phyloP scores from a whole-genome alignment of 257 asterid genomes.

The Thymus quinquecostatus region DNA sequence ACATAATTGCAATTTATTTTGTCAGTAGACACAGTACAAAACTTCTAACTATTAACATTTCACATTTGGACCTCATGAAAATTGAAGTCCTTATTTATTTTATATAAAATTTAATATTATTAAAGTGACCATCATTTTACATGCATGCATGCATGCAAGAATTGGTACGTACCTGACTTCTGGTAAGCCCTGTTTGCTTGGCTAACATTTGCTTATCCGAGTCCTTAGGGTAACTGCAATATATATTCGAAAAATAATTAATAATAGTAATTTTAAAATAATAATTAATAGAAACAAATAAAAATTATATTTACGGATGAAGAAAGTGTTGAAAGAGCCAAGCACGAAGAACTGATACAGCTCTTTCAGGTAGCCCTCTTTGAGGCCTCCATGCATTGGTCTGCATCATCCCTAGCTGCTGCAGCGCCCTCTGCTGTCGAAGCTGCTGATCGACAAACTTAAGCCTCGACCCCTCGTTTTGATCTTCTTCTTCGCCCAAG shows the following conservation, averaged over 20 bases:
- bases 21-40: no score
- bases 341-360: constrained; percentile 81
- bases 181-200: constrained; percentile 80
- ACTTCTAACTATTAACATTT: no score
- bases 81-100: not conserved
- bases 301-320: constrained; percentile 55
- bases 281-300: not conserved
- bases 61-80: no score
- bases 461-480: constrained; percentile 46
- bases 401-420: constrained; percentile 65
- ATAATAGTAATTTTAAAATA: no score
- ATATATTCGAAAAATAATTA: no score
- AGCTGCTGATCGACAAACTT: constrained; percentile 48
- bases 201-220: constrained; percentile 72
- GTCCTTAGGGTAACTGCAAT: constrained; percentile 75
- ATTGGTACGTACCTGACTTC: constrained; percentile 63
- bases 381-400: constrained; percentile 77
- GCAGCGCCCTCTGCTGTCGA: no score
- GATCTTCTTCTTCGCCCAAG: constrained; percentile 51
- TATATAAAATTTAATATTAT: no score
- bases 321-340: constrained; percentile 89
- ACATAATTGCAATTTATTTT: no score
- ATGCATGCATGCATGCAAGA: not conserved
- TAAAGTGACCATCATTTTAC: no score
- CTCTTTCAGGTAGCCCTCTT: constrained; percentile 75